These are phyloP conservation scores for Talaromyces nanjingensis DNA, from an alignment of 495 filamentous ascomycete genomes.

Conservation along the genomic window DNA sequence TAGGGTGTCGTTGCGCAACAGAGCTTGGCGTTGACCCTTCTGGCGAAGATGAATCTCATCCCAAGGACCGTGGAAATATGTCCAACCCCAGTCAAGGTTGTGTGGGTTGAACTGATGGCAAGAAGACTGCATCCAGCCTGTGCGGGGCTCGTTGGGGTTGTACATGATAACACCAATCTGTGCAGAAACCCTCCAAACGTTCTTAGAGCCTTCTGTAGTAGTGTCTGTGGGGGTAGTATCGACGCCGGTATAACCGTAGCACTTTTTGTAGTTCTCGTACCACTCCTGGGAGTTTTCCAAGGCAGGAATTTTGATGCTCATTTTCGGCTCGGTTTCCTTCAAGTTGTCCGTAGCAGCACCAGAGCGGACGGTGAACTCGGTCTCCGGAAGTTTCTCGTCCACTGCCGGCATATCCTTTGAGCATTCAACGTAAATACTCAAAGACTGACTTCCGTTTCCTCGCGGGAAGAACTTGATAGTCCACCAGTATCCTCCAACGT, in stretches of 20 bases:
- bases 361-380: slow-evolving; percentile 30
- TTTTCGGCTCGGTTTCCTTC: slow-evolving; percentile 21
- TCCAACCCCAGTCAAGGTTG: slow-evolving; percentile 62
- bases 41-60: slow-evolving; percentile 52
- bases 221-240: slow-evolving; percentile 11
- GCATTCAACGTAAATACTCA: slow-evolving; percentile 61
- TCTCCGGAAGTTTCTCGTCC: slow-evolving; percentile 31
- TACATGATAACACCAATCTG: slow-evolving; percentile 59
- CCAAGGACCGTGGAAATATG: slow-evolving; percentile 56
- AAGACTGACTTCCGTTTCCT: slow-evolving; percentile 54
- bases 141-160: slow-evolving; percentile 59
- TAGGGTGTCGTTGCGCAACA: slow-evolving; percentile 57
- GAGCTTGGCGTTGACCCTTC: slow-evolving; percentile 51
- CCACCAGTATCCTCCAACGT: slow-evolving; percentile 59
- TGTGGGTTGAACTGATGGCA: slow-evolving; percentile 53
- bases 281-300: slow-evolving; percentile 24
- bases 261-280: slow-evolving; percentile 27
- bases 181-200: slow-evolving; percentile 46
- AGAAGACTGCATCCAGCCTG: slow-evolving; percentile 48
- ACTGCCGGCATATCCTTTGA: slow-evolving; percentile 37
- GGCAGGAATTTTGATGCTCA: slow-evolving; percentile 21
- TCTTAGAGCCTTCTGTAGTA: slow-evolving; percentile 3
- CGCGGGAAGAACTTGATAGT: slow-evolving; percentile 63
- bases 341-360: slow-evolving; percentile 25
- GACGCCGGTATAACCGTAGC: slow-evolving; percentile 17